phyloP scores from a whole-genome alignment of 371 early-diverging fungal genomes.

The Lichtheimia hyalospora region DNA sequence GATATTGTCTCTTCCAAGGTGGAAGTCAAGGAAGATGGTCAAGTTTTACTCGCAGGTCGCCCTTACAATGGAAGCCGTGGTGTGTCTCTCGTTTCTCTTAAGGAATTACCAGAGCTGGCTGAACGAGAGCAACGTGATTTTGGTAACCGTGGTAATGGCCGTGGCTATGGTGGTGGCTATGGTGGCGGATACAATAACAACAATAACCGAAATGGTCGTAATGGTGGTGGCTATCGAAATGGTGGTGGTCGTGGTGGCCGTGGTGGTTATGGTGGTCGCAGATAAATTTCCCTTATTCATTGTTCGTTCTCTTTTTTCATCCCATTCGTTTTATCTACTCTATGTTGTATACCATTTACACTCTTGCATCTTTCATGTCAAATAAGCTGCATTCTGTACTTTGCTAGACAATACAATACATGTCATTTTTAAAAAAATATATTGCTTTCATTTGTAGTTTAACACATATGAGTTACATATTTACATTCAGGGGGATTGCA shows the following conservation, averaged over 20 bases:
- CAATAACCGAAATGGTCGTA: background rate
- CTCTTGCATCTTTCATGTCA: no score
- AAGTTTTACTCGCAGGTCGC: slow-evolving; percentile 46
- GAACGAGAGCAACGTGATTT: slow-evolving; percentile 49
- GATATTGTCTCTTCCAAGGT: slow-evolving; percentile 74
- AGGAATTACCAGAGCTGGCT: slow-evolving; percentile 78
- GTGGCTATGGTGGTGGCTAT: slow-evolving; percentile 17
- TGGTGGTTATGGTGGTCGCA: slow-evolving; percentile 19
- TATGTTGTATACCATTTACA: no score
- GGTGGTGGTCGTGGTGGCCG: slow-evolving; percentile 11
- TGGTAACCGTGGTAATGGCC: slow-evolving; percentile 10
- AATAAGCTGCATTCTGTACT: no score
- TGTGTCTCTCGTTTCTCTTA: slow-evolving; percentile 66
- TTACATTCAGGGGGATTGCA: no score
- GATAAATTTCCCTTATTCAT: no score
- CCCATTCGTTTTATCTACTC: no score
- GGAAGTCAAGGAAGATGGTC: slow-evolving; percentile 46
- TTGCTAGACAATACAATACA: no score
- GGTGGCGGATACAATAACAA: slow-evolving; percentile 2
- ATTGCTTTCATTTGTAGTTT: no score
- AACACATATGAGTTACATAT: no score
- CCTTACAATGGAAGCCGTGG: slow-evolving; percentile 63
- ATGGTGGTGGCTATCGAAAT: background rate
- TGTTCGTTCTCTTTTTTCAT: no score
- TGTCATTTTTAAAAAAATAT: no score